Evolutionary conservation across 768 basidiomycete species (phyloP).

Genomic region (Trametes cingulata): DNA sequence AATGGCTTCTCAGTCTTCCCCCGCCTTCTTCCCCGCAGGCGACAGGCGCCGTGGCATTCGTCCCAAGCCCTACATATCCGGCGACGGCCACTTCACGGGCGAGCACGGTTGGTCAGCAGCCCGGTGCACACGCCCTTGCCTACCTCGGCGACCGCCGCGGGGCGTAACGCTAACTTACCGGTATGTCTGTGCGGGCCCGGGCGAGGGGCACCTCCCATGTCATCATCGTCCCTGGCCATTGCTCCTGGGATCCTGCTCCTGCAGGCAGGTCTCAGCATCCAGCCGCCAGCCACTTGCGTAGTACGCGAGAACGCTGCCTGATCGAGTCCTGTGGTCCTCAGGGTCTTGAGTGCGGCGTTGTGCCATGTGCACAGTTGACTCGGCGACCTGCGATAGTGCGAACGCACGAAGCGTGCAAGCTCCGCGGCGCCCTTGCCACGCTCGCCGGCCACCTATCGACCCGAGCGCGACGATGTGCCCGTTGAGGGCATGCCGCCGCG

Average conservation of each 20-base stretch:
- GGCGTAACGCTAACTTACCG: slow-evolving; percentile 1
- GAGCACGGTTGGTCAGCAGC: not conserved
- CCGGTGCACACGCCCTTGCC: not conserved
- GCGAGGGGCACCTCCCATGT: not conserved
- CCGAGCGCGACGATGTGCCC: not conserved
- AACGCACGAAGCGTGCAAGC: not conserved
- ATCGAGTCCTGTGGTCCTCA: no score
- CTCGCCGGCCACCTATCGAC: not conserved
- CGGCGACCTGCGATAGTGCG: not conserved
- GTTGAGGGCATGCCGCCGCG: not conserved
- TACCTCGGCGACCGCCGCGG: not conserved
- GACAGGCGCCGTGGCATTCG: no score
- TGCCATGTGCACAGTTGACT: not conserved
- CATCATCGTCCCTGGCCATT: not conserved
- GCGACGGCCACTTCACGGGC: no score
- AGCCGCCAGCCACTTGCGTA: not conserved
- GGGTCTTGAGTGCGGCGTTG: no score
- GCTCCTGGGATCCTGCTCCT: no score
- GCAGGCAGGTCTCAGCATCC: not conserved
- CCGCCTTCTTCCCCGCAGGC: no score
- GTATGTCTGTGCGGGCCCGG: not conserved
- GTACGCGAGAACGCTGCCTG: not conserved
- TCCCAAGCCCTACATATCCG: no score
- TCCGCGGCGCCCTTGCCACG: not conserved
- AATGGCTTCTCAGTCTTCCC: no score